Conservation (phyloP, 78 protist species). For the Dictyostelium brefeldianum region DNA sequence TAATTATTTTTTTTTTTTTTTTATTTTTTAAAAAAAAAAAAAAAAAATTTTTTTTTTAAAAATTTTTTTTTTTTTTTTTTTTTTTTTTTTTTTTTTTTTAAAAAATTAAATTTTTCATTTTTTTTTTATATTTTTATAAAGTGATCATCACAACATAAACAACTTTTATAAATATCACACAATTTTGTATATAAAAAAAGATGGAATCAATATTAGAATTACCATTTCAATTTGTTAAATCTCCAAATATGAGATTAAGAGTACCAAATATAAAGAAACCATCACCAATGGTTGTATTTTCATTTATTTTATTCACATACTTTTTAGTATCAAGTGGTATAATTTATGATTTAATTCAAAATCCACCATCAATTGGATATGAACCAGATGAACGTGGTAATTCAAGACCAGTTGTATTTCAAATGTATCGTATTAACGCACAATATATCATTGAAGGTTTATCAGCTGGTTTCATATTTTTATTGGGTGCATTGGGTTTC, state of each 20-base stretch:
- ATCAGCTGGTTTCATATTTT: constrained; percentile 83
- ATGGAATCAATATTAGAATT: constrained; percentile 70
- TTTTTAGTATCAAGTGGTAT: constrained; percentile 85
- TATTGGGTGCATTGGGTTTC: constrained; percentile 86
- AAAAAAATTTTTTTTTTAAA: too few relatives aligned
- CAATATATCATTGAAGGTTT: constrained; percentile 92
- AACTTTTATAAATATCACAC: background rate
- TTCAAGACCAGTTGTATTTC: constrained; percentile 73
- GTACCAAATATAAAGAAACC: constrained; percentile 68
- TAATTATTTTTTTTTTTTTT: too few relatives aligned
- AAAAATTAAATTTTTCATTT: too few relatives aligned
- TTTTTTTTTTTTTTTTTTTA: too few relatives aligned
- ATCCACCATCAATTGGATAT: constrained; percentile 89
- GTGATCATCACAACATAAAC: too few relatives aligned
- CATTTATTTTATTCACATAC: constrained; percentile 74
- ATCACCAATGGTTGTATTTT: constrained; percentile 73
- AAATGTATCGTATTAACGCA: constrained; percentile 88
- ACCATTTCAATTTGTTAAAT: constrained; percentile 77
- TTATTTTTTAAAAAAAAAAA: too few relatives aligned
- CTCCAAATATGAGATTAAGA: constrained; percentile 75
- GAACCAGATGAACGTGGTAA: constrained; percentile 74
- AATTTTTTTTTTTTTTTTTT: too few relatives aligned
- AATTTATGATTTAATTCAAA: constrained; percentile 87
- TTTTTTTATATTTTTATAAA: too few relatives aligned
- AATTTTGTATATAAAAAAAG: background rate